Conservation (phyloP, 176 grass and related monocot species). For the Avena insularis region DNA sequence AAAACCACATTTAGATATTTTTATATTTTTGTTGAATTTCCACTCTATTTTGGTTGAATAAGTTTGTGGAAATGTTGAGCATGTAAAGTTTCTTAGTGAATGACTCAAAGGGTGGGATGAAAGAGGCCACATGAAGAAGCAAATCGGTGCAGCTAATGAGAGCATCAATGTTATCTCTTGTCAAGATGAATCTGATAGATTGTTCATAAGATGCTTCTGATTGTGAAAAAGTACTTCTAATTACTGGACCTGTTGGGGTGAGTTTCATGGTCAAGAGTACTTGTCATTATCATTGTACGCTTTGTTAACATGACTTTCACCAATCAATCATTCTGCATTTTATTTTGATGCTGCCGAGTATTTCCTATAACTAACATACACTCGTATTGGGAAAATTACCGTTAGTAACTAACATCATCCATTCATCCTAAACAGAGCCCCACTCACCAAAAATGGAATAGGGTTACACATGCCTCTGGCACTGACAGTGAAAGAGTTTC, state of each 20-base stretch:
- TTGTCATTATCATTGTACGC: conserved; percentile 17
- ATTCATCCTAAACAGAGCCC: not conserved
- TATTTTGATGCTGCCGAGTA: not conserved
- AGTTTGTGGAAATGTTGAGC: conserved; percentile 85
- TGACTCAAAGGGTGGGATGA: conserved; percentile 92
- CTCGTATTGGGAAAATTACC: conserved; percentile 17
- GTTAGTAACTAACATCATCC: not conserved
- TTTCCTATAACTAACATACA: not conserved
- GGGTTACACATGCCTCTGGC: not conserved
- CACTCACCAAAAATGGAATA: not conserved
- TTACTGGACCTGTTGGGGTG: conserved; percentile 98
- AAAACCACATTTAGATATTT: conserved; percentile 2
- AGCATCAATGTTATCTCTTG: conserved; percentile 57
- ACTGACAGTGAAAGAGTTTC: conserved; percentile 18
- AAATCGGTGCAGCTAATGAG: conserved; percentile 50
- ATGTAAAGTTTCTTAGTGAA: conserved; percentile 69
- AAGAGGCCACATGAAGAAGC: conserved; percentile 57
- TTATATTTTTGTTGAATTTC: conserved; percentile 41
- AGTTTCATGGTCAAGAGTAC: conserved; percentile 32
- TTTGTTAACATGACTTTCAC: conserved; percentile 29
- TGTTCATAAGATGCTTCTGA: conserved; percentile 54
- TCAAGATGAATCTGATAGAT: conserved; percentile 61
- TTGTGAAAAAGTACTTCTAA: conserved; percentile 78
- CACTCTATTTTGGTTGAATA: conserved; percentile 52
- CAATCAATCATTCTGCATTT: not conserved